These are phyloP conservation scores for Tetrahymena thermophila DNA, from an alignment of 73 alveolate species.

Conservation along the genomic window DNA sequence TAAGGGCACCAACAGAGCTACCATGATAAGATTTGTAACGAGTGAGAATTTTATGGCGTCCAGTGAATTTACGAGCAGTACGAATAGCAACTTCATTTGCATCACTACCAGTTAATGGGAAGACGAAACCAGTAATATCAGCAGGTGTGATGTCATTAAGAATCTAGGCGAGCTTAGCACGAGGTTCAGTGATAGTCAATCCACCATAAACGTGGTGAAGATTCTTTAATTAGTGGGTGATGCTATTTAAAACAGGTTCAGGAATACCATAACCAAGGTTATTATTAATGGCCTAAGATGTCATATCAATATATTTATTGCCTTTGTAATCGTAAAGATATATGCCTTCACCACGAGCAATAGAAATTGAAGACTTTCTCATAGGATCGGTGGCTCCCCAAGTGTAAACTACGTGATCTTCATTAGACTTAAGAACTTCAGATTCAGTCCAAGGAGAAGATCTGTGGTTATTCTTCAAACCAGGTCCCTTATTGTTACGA, in stretches of 20 bases:
- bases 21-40: constrained; percentile 66
- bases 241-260: constrained; percentile 14
- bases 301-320: constrained; percentile 50
- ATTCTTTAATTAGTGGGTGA: neutral
- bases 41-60: constrained; percentile 19
- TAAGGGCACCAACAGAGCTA: constrained; percentile 54
- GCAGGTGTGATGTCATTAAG: constrained; percentile 54
- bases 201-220: constrained; percentile 15
- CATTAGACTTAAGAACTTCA: constrained; percentile 16
- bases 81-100: constrained; percentile 66
- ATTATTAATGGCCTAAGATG: constrained; percentile 57
- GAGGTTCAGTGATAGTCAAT: constrained; percentile 48
- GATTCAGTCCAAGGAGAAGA: constrained; percentile 10
- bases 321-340: constrained; percentile 54
- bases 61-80: constrained; percentile 58
- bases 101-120: constrained; percentile 59
- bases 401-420: constrained; percentile 40
- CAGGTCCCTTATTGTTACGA: constrained; percentile 14
- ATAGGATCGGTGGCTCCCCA: constrained; percentile 51
- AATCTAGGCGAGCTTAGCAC: constrained; percentile 51
- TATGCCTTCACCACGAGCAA: constrained; percentile 45
- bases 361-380: constrained; percentile 24
- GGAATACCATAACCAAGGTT: constrained; percentile 60
- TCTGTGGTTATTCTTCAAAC: neutral
- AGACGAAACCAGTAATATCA: constrained; percentile 54